Percentiles rank a stretch among this genome's conserved stretches.
Conservation (phyloP, 1,284 basidiomycete genomes). For the Ganoderma leucocontextum region DNA sequence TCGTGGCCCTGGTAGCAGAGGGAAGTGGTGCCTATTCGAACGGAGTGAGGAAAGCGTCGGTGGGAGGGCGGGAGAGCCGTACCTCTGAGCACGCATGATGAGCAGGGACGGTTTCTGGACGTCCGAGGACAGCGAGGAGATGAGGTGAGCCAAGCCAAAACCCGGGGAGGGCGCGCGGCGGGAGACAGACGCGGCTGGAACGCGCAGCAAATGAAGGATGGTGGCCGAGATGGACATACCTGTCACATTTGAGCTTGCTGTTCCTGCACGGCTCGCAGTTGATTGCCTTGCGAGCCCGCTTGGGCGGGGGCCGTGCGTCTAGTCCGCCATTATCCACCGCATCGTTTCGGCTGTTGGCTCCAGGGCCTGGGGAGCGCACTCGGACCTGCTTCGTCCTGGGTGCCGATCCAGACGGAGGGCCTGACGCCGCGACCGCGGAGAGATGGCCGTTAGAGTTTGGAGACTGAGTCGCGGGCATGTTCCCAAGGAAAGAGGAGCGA, state of each 20-base stretch:
- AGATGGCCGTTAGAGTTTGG: slow-evolving; percentile 31
- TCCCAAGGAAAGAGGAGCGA: slow-evolving; percentile 1
- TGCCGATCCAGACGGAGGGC: slow-evolving; percentile 23
- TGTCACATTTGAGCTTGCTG: slow-evolving; percentile 86
- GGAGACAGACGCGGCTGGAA: slow-evolving; percentile 4
- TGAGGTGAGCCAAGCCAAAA: slow-evolving; percentile 28
- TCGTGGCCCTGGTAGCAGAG: slow-evolving; percentile 70
- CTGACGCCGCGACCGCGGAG: slow-evolving; percentile 24
- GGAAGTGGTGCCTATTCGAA: slow-evolving; percentile 68
- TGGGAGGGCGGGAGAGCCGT: slow-evolving; percentile 24
- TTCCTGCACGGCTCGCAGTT: slow-evolving; percentile 86
- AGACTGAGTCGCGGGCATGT: slow-evolving; percentile 30
- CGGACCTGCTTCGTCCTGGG: slow-evolving; percentile 32
- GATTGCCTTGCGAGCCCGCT: slow-evolving; percentile 82
- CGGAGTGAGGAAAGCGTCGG: slow-evolving; percentile 17
- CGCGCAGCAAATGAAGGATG: neutral
- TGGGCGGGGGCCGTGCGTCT: slow-evolving; percentile 57
- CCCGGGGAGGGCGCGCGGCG: slow-evolving; percentile 7
- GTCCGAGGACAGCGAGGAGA: slow-evolving; percentile 38
- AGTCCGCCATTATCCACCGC: slow-evolving; percentile 22
- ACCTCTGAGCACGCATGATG: slow-evolving; percentile 83
- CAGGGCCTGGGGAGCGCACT: slow-evolving; percentile 30
- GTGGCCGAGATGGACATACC: slow-evolving; percentile 52
- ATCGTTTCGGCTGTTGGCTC: slow-evolving; percentile 24
- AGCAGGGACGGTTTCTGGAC: slow-evolving; percentile 79